Conservation (phyloP, 1,284 basidiomycete genomes). For the Meira miltonrushii region DNA sequence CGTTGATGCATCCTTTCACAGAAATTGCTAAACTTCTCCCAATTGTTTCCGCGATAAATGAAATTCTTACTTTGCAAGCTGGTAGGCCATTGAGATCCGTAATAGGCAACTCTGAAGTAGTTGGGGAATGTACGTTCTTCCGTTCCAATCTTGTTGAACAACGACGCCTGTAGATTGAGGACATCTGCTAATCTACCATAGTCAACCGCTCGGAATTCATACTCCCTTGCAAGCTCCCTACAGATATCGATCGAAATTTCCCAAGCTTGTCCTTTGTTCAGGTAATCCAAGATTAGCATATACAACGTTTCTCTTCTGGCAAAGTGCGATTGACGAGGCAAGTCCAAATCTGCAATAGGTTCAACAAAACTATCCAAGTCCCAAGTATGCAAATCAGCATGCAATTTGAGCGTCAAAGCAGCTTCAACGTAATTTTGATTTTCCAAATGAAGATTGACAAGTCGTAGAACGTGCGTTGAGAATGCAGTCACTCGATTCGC, state of each 20-base stretch:
- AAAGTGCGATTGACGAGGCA: constrained; percentile 89
- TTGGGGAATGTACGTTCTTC: constrained; percentile 37
- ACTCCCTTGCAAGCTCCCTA: constrained; percentile 61
- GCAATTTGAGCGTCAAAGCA: constrained; percentile 75
- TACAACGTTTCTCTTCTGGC: constrained; percentile 70
- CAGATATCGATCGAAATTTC: constrained; percentile 89
- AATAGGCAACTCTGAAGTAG: constrained; percentile 89
- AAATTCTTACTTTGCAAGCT: constrained; percentile 80
- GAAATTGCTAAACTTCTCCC: constrained; percentile 73
- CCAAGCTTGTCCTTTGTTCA: constrained; percentile 85
- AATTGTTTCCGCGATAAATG: constrained; percentile 78
- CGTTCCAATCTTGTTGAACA: constrained; percentile 42
- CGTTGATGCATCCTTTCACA: constrained; percentile 89
- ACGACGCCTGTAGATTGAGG: constrained; percentile 41
- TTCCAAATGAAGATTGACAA: constrained; percentile 62
- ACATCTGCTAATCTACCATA: constrained; percentile 57
- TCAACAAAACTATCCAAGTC: constrained; percentile 67
- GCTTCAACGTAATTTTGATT: constrained; percentile 87
- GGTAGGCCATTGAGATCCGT: constrained; percentile 73
- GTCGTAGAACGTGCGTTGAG: constrained; percentile 44
- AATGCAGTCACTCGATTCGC: constrained; percentile 44
- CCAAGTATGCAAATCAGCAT: constrained; percentile 91
- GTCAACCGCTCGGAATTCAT: constrained; percentile 42
- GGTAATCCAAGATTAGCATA: constrained; percentile 53
- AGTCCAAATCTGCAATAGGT: constrained; percentile 59